A percentile compares a stretch with the other conserved stretches of the same genome.
phyloP scores from a whole-genome alignment of 148 eudicot species.

The Mesembryanthemum crystallinum region DNA sequence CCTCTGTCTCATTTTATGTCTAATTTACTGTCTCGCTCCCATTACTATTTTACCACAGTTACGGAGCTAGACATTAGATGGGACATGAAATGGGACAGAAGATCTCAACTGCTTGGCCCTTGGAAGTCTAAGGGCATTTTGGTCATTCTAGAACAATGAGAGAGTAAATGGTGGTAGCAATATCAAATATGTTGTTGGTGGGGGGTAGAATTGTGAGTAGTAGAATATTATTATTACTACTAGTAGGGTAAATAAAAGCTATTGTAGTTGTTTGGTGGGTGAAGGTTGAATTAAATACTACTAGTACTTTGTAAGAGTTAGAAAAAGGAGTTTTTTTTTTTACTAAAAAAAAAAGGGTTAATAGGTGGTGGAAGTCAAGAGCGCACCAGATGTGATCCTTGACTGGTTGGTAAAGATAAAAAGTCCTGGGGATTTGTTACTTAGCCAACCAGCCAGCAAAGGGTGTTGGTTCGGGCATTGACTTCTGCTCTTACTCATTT shows the following conservation, averaged over 20 bases:
- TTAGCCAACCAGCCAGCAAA: slow-evolving; percentile 35
- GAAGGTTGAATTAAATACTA: no score
- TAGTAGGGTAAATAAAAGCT: slow-evolving; percentile 7
- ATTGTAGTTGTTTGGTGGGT: neutral
- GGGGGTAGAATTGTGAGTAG: no score
- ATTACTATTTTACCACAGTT: no score
- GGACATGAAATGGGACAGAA: no score
- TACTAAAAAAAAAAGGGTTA: slow-evolving; percentile 10
- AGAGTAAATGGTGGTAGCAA: neutral
- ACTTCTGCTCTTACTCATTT: slow-evolving; percentile 54
- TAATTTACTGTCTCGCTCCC: no score
- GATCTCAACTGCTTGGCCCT: neutral
- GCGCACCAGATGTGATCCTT: slow-evolving; percentile 87
- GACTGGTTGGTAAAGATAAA: slow-evolving; percentile 14
- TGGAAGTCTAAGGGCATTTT: slow-evolving; percentile 12
- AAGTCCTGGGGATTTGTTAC: slow-evolving; percentile 1
- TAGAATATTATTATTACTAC: neutral
- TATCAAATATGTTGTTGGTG: neutral
- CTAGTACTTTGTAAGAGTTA: neutral
- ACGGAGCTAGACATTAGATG: no score
- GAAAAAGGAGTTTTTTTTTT: no score
- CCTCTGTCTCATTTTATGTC: no score
- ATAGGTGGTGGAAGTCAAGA: slow-evolving; percentile 87
- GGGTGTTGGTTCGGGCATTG: slow-evolving; percentile 99
- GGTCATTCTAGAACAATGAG: neutral